Evolutionary conservation across 768 basidiomycete genomes (phyloP).

Genomic region (Phlebiopsis flavidoalba): DNA sequence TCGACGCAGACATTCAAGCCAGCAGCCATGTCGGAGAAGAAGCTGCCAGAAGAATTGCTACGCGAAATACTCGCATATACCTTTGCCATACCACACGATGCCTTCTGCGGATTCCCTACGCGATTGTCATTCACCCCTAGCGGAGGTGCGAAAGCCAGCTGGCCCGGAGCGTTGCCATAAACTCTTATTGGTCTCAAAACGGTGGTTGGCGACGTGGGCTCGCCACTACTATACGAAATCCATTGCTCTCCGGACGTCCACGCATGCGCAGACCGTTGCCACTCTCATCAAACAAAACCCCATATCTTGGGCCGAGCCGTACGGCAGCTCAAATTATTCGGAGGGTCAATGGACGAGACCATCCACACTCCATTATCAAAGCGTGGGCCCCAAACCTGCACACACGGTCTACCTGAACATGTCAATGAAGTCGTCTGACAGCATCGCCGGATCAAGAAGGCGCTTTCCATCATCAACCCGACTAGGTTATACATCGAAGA

Average conservation of each 20-base stretch:
- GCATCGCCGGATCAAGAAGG: conserved; percentile 2
- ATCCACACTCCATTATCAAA: not conserved
- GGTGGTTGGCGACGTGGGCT: not conserved
- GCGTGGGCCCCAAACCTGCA: not conserved
- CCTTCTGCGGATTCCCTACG: not conserved
- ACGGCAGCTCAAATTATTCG: not conserved
- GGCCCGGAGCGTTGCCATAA: not conserved
- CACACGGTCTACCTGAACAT: not conserved
- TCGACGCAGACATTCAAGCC: not conserved
- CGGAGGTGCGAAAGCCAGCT: not conserved
- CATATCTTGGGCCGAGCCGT: not conserved
- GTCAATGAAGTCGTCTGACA: not conserved
- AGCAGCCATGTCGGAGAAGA: not conserved
- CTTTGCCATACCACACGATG: not conserved
- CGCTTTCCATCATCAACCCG: not conserved
- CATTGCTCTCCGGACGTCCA: not conserved
- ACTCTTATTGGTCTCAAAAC: conserved; percentile 6
- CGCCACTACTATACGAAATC: not conserved
- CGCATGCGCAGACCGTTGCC: not conserved
- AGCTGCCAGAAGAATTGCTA: conserved; percentile 1
- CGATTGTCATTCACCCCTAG: not conserved
- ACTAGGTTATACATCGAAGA: not conserved
- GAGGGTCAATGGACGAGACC: not conserved
- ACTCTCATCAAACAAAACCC: not conserved
- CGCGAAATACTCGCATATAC: not conserved